Percentiles rank a stretch among this genome's conserved stretches.
Evolutionary conservation across 2,329 filamentous ascomycete species (phyloP).

Genomic region (Penicillium sp.): DNA sequence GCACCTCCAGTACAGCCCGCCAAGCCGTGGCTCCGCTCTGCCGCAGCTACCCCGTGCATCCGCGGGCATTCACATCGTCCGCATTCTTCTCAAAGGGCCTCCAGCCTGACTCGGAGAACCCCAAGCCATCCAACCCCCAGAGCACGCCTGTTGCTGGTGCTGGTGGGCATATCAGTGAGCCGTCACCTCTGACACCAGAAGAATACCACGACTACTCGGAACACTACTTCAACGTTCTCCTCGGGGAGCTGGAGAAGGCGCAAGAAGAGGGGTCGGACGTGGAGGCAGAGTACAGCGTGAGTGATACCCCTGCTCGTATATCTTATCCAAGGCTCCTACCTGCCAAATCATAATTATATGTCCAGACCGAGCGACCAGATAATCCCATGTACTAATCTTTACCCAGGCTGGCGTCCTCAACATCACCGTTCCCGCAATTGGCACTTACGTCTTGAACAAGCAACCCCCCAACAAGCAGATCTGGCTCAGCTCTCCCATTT

Average conservation of each 20-base stretch:
- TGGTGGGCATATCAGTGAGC: slow-evolving; percentile 48
- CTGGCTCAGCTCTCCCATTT: slow-evolving; percentile 90
- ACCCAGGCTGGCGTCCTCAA: slow-evolving; percentile 82
- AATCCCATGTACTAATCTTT: background rate
- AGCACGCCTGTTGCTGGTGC: slow-evolving; percentile 43
- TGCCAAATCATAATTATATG: too few species aligned
- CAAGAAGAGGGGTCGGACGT: slow-evolving; percentile 72
- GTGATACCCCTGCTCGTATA: slow-evolving; percentile 33
- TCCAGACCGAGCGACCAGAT: background rate
- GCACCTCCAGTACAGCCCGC: slow-evolving; percentile 16
- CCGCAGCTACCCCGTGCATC: slow-evolving; percentile 10
- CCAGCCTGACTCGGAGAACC: slow-evolving; percentile 61
- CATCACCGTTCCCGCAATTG: slow-evolving; percentile 66
- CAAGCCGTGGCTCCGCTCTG: slow-evolving; percentile 14
- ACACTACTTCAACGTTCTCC: slow-evolving; percentile 65
- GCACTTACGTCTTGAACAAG: slow-evolving; percentile 96
- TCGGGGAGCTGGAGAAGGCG: slow-evolving; percentile 66
- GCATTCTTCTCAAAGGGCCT: slow-evolving; percentile 51
- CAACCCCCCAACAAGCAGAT: slow-evolving; percentile 97
- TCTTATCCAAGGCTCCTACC: background rate
- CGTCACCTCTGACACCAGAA: slow-evolving; percentile 66
- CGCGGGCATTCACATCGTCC: slow-evolving; percentile 39
- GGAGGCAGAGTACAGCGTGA: slow-evolving; percentile 86
- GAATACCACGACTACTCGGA: slow-evolving; percentile 80
- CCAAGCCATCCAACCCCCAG: slow-evolving; percentile 46